Evolutionary conservation across 1,284 basidiomycete species (phyloP).

Genomic region (Trichosporon sp.): DNA sequence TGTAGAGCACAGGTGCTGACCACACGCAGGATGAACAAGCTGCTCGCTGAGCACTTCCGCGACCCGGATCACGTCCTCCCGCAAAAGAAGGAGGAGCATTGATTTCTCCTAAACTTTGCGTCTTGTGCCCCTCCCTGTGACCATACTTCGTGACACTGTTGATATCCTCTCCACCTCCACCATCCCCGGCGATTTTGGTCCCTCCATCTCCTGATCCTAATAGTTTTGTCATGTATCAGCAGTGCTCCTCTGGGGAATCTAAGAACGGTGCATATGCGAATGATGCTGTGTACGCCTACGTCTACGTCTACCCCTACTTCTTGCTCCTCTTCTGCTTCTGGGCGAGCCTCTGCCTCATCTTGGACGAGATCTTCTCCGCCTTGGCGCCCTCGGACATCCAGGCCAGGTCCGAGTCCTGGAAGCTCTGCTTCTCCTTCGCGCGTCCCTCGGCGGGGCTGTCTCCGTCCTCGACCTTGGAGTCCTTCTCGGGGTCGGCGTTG

Average conservation of each 20-base stretch:
- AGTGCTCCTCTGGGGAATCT: conserved; percentile 12
- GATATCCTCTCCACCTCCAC: conserved; percentile 4
- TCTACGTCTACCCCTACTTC: conserved; percentile 30
- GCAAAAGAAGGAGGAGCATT: conserved; percentile 21
- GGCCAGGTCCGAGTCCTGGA: conserved; percentile 47
- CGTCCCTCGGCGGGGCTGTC: neutral
- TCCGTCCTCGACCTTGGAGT: neutral
- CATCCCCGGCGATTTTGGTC: neutral
- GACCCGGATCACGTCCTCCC: conserved; percentile 48
- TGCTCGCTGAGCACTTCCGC: conserved; percentile 46
- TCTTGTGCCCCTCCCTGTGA: neutral
- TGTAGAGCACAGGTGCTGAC: neutral
- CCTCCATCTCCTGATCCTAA: neutral
- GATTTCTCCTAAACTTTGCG: neutral
- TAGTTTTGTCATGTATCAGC: neutral
- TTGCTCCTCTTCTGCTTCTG: conserved; percentile 37
- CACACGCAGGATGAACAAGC: conserved; percentile 54
- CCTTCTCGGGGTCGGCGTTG: conserved; percentile 21
- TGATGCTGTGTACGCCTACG: neutral
- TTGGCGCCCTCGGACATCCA: conserved; percentile 57
- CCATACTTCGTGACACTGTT: neutral
- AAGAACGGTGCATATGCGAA: conserved; percentile 25
- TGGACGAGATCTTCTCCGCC: conserved; percentile 50
- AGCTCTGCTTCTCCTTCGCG: conserved; percentile 30
- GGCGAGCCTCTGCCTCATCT: conserved; percentile 25